These are phyloP conservation scores for Tulasnella sp. DNA, from an alignment of 768 basidiomycete species.

Conservation along the genomic window DNA sequence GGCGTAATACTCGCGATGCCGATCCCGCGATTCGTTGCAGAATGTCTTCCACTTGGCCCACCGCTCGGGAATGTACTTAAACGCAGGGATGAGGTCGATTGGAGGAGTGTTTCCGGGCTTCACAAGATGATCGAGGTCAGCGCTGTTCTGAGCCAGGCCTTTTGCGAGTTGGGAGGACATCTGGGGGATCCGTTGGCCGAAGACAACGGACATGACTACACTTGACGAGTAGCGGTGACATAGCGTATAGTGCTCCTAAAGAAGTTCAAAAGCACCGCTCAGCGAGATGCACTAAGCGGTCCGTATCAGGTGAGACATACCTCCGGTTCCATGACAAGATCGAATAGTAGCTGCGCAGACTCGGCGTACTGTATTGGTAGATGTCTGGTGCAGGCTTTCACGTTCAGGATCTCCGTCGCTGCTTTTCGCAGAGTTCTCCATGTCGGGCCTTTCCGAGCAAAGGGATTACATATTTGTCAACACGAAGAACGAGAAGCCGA, in stretches of 20 bases:
- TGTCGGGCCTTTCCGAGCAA: background rate
- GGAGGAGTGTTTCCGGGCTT: constrained; percentile 28
- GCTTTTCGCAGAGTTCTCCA: constrained; percentile 16
- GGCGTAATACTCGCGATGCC: constrained; percentile 25
- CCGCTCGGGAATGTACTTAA: constrained; percentile 17
- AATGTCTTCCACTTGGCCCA: constrained; percentile 9
- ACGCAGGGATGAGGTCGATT: constrained; percentile 27
- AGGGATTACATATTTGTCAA: background rate
- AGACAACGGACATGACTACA: constrained; percentile 24
- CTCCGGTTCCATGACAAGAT: constrained; percentile 23
- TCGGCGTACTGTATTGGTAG: constrained; percentile 25
- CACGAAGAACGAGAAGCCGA: constrained; percentile 15
- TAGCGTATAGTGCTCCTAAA: constrained; percentile 23
- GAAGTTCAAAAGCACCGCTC: background rate
- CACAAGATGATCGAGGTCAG: constrained; percentile 7
- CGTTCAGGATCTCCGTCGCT: constrained; percentile 15
- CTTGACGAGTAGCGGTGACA: constrained; percentile 25
- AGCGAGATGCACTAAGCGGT: background rate
- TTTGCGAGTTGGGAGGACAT: background rate
- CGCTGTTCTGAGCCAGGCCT: background rate
- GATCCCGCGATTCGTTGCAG: constrained; percentile 15
- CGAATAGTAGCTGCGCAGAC: constrained; percentile 23
- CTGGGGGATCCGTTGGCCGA: constrained; percentile 25
- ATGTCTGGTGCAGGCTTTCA: constrained; percentile 17
- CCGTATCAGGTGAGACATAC: constrained; percentile 13